Base-by-base conservation (phyloP, 129 eudicot genomes). In the Apium graveolens region DNA sequence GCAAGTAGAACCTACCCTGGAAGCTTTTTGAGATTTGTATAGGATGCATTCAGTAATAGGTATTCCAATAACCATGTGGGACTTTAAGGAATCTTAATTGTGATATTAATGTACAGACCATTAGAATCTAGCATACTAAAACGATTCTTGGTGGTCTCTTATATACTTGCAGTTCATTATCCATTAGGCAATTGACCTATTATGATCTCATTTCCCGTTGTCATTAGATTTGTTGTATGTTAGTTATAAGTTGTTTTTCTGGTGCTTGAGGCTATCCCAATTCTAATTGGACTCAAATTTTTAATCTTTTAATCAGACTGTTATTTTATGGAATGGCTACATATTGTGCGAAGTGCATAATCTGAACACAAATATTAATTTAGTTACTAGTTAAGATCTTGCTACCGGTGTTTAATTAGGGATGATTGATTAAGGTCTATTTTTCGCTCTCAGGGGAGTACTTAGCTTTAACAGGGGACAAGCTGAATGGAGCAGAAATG, bases 401-500 rank as follows among this genome's bases (percentile, higher is more conserved):
- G 0, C 18, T 71, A 3, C 75, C 75, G 41, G 26, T 24, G 75
- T 35, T 71, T 24, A 20, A 71, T 71, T 71, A 70, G 27, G 49
- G 27, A 70, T 51, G 32, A 70, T 65, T n/a, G 13, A 31, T 57
- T 26, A 11, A 42, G 57, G 27, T 43, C n/a, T 41, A 11, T 27
- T 79, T 5, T 72, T 80, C n/a, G 26, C 48, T 35, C 82, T 74
- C 90, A 93, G 97, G 98, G 75, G 98, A 93, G 85, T 91, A 93
- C 83, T 81, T 93, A 83, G 98, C 86, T 72, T 74, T 93, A 80
- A 89, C 97, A 17, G 95, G 98, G 39, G 96, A 79, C 71, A 86
- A 66, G 60, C 86, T 93, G 21, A 89, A 87, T 88, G 98, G 98
- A 70, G 93, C 85, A 20, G 98, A 91, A 82, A 86, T 91, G 98